A percentile compares a stretch with the other conserved stretches of the same genome.
Conservation (phyloP, 331 rosid genomes). For the Dryas integrifolia region DNA sequence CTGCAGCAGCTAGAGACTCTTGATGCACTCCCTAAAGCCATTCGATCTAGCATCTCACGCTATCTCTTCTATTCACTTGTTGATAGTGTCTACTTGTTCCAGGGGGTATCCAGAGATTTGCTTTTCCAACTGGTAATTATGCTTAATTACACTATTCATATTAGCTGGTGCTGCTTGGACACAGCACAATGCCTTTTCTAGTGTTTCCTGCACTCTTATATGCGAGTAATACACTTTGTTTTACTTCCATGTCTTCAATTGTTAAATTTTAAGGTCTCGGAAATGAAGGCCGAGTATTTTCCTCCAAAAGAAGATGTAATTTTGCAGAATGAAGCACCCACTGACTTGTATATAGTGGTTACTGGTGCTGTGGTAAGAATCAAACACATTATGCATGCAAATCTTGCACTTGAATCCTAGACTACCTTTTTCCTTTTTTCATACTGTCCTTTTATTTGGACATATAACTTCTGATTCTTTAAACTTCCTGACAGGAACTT, state of each 20-base stretch:
- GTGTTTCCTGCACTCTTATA: constrained; percentile 2
- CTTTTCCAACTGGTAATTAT: constrained; percentile 64
- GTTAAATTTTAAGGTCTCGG: constrained; percentile 51
- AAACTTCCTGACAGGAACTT: constrained; percentile 43
- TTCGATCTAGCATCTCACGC: constrained; percentile 54
- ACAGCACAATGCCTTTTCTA: neutral
- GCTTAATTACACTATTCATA: neutral
- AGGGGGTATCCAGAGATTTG: constrained; percentile 56
- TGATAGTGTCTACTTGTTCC: constrained; percentile 53
- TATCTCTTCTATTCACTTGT: constrained; percentile 52
- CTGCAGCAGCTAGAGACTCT: constrained; percentile 69
- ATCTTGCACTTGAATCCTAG: neutral
- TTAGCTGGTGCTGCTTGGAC: neutral
- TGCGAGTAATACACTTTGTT: neutral
- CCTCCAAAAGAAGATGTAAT: constrained; percentile 77
- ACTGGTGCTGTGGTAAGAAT: constrained; percentile 58
- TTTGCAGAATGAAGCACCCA: constrained; percentile 69
- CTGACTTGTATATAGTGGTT: constrained; percentile 62
- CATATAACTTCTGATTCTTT: neutral
- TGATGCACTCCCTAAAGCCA: constrained; percentile 69
- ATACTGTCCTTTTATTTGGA: neutral
- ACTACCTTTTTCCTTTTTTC: neutral
- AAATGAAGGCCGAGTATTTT: constrained; percentile 76
- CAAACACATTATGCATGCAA: neutral
- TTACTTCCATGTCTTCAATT: constrained; percentile 12